Evolutionary conservation across 768 basidiomycete species (phyloP), one percentile per base, ranked within the genome.

Genomic region (Phlegmacium glaucopus): DNA sequence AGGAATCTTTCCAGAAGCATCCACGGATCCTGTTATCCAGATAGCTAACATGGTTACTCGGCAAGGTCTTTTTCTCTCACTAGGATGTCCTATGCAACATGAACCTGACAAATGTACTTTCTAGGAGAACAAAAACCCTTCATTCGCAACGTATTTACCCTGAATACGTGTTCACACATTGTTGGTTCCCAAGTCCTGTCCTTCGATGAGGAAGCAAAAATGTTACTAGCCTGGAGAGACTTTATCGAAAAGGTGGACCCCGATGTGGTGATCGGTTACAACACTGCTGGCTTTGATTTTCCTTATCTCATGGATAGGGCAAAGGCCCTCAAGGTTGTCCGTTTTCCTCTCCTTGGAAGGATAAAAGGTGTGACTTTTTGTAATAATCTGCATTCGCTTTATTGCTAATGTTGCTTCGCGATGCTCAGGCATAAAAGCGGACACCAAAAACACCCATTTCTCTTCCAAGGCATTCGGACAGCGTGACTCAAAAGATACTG

Each of bases 41-140:
- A 98, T 98, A 50, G 96, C 95, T 1, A 96, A 92, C 64, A 98
- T 98, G 96, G 95, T 98, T 9, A 97, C 94, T 29, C 78, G 89
- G 4, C 96, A 99, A 79, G 94, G 94, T 92, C 45, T n/a, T 70
- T 54, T 12, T 3, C 15, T 26, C 10, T 37, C 15, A 49, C 29
- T 10, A 10, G 22, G 7, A 30, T 28, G 6, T 49, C 6, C 12
- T 49, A 13, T 41, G 8, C 39, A 9, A 18, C 5, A 25, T 42
- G 4, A 37, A 28, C 30, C n/a, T 50, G 22, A 35, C 39, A 13
- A 29, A 10, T 51, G 42, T 48, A 36, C 44, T 42, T 39, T 27
- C 18, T 55, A 95, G 94, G 95, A 55, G 94, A 97, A 58, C 74
- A 72, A 36, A 85, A 91, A 48, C 96, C 96, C 0, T 99, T 98